Percentiles rank a stretch among this genome's conserved stretches.
Conservation (phyloP, 495 filamentous ascomycete genomes). For the Hypomontagnella monticulosa region DNA sequence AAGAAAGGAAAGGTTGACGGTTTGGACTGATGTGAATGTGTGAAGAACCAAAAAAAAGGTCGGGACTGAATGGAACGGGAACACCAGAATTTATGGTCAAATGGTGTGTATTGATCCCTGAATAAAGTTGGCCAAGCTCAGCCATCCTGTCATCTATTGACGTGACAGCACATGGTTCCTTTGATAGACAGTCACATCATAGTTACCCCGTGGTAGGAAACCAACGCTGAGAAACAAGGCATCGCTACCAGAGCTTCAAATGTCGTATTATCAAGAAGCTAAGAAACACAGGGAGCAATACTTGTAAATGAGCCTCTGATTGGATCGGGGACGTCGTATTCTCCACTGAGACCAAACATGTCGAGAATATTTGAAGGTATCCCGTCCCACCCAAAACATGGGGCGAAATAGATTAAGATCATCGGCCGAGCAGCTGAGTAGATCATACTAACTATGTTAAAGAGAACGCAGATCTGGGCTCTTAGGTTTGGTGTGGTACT, state of each 20-base stretch:
- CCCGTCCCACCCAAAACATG: slow-evolving; percentile 35
- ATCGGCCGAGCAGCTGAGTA: slow-evolving; percentile 7
- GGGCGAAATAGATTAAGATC: slow-evolving; percentile 33
- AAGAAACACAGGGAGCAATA: slow-evolving; percentile 29
- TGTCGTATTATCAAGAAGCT: slow-evolving; percentile 7
- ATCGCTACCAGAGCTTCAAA: slow-evolving; percentile 12
- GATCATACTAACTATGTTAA: slow-evolving; percentile 38
- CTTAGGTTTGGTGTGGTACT: slow-evolving; percentile 19
- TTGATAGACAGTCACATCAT: slow-evolving; percentile 24
- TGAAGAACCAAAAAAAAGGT: slow-evolving; percentile 38
- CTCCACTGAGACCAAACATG: slow-evolving; percentile 37
- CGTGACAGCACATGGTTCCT: slow-evolving; percentile 19
- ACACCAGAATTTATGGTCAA: slow-evolving; percentile 45
- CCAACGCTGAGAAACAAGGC: slow-evolving; percentile 18
- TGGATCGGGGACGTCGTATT: slow-evolving; percentile 20
- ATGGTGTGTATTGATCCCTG: slow-evolving; percentile 24
- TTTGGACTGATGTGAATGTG: slow-evolving; percentile 35
- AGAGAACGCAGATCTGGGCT: slow-evolving; percentile 28
- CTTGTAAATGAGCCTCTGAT: slow-evolving; percentile 23
- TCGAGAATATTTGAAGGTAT: slow-evolving; percentile 10
- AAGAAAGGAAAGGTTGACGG: slow-evolving; percentile 40
- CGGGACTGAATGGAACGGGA: slow-evolving; percentile 23
- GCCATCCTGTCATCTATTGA: slow-evolving; percentile 36
- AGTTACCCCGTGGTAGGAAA: slow-evolving; percentile 4
- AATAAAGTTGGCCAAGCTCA: slow-evolving; percentile 22